Conservation (phyloP, 352 stramenopile species). For the Phytophthora palmivora region DNA sequence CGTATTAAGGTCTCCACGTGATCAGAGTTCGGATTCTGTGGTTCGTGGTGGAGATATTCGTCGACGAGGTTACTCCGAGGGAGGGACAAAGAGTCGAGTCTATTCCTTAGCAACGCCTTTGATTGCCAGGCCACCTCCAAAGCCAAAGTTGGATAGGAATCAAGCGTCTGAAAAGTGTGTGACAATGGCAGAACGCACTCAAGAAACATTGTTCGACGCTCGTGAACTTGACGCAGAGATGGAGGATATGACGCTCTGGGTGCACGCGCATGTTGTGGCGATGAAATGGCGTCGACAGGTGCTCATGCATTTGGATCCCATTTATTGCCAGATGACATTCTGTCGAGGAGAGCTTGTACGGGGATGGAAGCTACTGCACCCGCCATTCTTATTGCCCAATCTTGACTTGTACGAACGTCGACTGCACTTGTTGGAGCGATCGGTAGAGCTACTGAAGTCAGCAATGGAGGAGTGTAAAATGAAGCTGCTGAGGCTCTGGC, state of each 20-base stretch:
- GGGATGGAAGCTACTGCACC: constrained; percentile 49
- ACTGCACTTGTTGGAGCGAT: constrained; percentile 44
- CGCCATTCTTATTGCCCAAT: constrained; percentile 49
- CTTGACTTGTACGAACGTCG: constrained; percentile 48
- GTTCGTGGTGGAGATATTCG: constrained; percentile 8
- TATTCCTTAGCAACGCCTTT: constrained; percentile 19
- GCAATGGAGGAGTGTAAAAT: constrained; percentile 45
- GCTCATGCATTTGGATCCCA: constrained; percentile 39
- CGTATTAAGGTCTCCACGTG: constrained; percentile 8
- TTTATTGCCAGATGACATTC: constrained; percentile 49
- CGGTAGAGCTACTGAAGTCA: constrained; percentile 28
- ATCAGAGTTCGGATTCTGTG: not conserved
- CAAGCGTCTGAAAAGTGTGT: constrained; percentile 47
- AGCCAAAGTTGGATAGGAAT: constrained; percentile 13
- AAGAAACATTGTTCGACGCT: constrained; percentile 44
- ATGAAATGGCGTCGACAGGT: constrained; percentile 50
- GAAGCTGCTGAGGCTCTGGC: constrained; percentile 40
- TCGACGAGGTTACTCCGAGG: constrained; percentile 34
- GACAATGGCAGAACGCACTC: constrained; percentile 38
- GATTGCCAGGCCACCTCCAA: constrained; percentile 11
- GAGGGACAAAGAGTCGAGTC: constrained; percentile 20
- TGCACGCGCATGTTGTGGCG: constrained; percentile 48
- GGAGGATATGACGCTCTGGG: constrained; percentile 50
- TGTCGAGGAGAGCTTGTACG: constrained; percentile 39
- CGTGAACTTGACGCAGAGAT: constrained; percentile 41